phyloP scores from a whole-genome alignment of 345 rosid species.

The Raphanus sativus region DNA sequence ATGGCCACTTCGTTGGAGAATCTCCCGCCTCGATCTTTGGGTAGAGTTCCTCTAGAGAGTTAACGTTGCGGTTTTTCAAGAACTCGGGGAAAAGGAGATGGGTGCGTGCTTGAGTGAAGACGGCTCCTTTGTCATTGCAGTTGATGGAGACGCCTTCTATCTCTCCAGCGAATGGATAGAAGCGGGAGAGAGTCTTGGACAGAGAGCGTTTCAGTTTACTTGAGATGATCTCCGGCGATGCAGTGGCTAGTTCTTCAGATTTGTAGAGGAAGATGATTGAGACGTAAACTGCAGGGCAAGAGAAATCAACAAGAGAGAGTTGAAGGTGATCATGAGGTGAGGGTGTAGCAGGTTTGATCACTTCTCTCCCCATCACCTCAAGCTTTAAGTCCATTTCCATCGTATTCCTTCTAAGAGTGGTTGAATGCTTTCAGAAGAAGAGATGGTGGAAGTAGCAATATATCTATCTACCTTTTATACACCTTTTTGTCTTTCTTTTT shows the following conservation, averaged over 20 bases:
- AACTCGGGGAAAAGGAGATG: neutral
- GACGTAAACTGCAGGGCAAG: neutral
- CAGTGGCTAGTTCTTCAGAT: neutral
- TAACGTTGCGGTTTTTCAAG: neutral
- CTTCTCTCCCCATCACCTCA: neutral
- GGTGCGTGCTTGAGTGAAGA: neutral
- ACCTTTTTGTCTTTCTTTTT: too few relatives aligned
- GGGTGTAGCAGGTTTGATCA: neutral
- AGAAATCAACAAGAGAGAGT: neutral
- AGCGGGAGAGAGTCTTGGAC: neutral
- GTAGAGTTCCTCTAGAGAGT: neutral
- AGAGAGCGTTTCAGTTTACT: neutral
- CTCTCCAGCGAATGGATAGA: neutral
- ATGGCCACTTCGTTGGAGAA: neutral
- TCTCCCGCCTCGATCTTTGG: neutral
- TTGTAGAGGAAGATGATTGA: neutral
- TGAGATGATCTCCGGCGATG: neutral
- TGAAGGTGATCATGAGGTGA: neutral
- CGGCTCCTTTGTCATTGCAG: neutral
- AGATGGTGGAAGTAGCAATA: too few relatives aligned
- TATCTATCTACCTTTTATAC: too few relatives aligned
- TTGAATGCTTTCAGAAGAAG: too few relatives aligned
- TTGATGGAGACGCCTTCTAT: neutral
- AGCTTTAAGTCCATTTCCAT: neutral
- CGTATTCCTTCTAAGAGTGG: neutral